Evolutionary conservation across 495 filamentous ascomycete species (phyloP), one percentile per base, ranked within the genome.

Genomic region (Penicillium subrubescens): DNA sequence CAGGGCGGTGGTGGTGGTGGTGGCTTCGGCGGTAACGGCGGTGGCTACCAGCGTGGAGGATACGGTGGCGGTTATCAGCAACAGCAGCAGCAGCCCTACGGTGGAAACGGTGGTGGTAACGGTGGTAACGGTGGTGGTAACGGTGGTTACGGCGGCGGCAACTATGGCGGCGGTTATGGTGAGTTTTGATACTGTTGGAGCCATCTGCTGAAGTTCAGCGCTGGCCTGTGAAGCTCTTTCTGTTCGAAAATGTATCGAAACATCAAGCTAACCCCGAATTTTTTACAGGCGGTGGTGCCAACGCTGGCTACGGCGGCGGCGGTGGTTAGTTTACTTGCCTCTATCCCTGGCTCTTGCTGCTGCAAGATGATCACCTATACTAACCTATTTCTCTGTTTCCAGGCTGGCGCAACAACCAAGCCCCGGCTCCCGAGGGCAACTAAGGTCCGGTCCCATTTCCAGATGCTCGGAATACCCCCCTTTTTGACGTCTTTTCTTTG

Each of bases 371-470:
- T 27, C 5, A 21, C 12, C 25, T 33, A 23, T 33, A 15, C 57
- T 64, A 46, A 63, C 44, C 33, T 27, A n/a, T 51, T 53, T 15
- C 1, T 29, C 12, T 37, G 14, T 46, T 17, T 41, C 37, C 50
- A 77, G 75, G 69, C 64, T 79, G 74, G 74, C 75, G 77, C 41
- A 67, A 67, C 65, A 69, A 72, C 65, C 65, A 71, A 41, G 53
- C 63, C 33, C 71, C 65, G 5, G 67, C 55, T n/a, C 67, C 69
- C 27, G 71, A 74, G 48, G 71, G 67, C 58, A 64, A 72, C 50
- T 69, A 71, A 56, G 19, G 50, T 60, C 29, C 34, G 19, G 50
- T 60, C 29, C 34, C 48, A 61, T 17, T 17, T 34, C 37, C 27
- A 48, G 35, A 37, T 33, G 46, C 37, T 60, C 33, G 52, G n/a